Base-by-base conservation (phyloP, 495 filamentous ascomycete species). In the Podospora didyma region DNA sequence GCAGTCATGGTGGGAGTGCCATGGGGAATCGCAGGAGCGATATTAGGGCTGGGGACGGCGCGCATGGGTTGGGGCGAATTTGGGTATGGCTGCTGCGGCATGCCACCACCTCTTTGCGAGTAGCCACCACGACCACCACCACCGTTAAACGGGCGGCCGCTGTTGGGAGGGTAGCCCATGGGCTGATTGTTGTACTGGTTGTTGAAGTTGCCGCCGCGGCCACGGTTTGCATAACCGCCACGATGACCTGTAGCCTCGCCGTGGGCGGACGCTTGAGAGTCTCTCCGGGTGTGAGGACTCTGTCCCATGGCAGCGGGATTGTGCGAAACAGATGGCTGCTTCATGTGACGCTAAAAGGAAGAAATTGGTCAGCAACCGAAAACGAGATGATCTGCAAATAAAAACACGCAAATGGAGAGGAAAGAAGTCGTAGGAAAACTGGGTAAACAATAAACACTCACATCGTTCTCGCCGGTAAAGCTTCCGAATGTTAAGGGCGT, bases 201-300 rank as follows among this genome's bases (percentile, higher is more conserved):
- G 79, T n/a, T n/a, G 71, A 83, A 86, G 41, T 61, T 57, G 51
- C 69, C 74, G 60, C 85, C 83, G 54, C 89, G 82, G 57, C 89
- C 86, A 62, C 89, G 86, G 52, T 68, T 65, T 21, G 62, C 63
- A 59, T 58, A 75, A 35, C 81, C 79, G 42, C 73, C 69, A 24
- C 74, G 81, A 53, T 82, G 84, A 53, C 79, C 79, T 70, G 81
- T 80, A 75, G 87, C 83, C 51, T 95, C 90, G 70, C 85, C 86
- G 65, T 91, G 88, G 46, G 84, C 79, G 12, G 88, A 90, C 69
- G 89, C 86, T 4, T 89, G 87, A 17, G 91, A 96, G 64, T 92
- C 87, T 62, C 89, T 85, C 49, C 92, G 86, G 51, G 88, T 76
- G 67, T 96, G 92, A 62, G 79, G 82, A 34, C 82, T 73, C 63